Conservation (phyloP, 345 rosid genomes). For the Lepidium sativum region DNA sequence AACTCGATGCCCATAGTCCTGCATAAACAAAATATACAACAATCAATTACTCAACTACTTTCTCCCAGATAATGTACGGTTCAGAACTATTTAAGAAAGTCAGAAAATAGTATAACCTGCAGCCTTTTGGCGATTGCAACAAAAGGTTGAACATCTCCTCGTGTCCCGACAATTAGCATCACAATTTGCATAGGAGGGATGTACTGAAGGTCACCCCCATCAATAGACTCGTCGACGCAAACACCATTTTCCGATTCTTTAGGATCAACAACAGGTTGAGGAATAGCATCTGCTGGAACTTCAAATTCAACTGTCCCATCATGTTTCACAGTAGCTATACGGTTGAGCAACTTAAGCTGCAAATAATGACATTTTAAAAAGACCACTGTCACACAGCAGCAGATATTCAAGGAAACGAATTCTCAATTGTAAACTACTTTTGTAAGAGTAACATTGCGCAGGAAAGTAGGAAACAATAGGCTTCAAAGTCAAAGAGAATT, state of each 20-base stretch:
- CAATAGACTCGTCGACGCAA: constrained; percentile 54
- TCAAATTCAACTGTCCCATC: constrained; percentile 94
- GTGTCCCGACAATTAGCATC: constrained; percentile 67
- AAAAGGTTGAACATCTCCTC: constrained; percentile 93
- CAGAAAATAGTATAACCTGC: constrained; percentile 36
- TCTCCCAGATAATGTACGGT: not conserved
- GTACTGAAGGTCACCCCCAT: constrained; percentile 47
- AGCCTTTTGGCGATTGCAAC: constrained; percentile 74
- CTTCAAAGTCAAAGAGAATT: not conserved
- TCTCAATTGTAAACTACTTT: not conserved
- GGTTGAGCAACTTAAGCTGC: constrained; percentile 76
- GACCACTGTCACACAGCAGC: not conserved
- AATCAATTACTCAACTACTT: not conserved
- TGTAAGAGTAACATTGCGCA: not conserved
- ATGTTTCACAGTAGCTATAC: constrained; percentile 92
- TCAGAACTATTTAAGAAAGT: not conserved
- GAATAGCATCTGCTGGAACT: constrained; percentile 72
- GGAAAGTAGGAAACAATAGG: not conserved
- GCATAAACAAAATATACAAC: constrained; percentile 26
- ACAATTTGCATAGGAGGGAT: constrained; percentile 72
- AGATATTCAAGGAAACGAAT: not conserved
- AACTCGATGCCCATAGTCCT: constrained; percentile 99
- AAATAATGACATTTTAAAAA: constrained; percentile 20
- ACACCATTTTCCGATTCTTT: constrained; percentile 30
- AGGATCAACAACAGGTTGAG: constrained; percentile 29